These are phyloP conservation scores for Emergomyces orientalis DNA, from an alignment of 2,329 filamentous ascomycete genomes.

Conservation along the genomic window DNA sequence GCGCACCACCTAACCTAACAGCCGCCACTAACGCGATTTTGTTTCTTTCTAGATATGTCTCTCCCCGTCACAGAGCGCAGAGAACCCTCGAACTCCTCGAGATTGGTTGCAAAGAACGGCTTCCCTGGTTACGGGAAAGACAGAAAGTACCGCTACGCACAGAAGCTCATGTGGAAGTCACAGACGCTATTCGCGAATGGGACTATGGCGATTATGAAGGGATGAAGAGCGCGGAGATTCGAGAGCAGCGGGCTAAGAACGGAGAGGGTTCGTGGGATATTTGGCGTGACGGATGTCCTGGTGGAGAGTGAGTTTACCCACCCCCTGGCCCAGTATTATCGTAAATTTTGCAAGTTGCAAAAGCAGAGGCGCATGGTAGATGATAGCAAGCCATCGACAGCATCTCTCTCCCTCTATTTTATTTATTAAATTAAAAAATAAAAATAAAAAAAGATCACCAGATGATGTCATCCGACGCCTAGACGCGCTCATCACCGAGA, in stretches of 20 bases:
- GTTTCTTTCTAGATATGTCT: constrained; percentile 56
- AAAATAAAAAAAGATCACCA: constrained; percentile 43
- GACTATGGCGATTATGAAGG: constrained; percentile 85
- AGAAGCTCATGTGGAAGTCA: constrained; percentile 54
- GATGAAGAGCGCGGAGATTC: constrained; percentile 62
- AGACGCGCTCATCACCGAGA: constrained; percentile 66
- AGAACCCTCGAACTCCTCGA: constrained; percentile 82
- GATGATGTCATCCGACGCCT: constrained; percentile 62
- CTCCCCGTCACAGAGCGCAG: constrained; percentile 74
- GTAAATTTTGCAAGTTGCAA: too few relatives aligned
- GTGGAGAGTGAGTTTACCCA: constrained; percentile 59
- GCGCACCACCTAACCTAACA: not conserved
- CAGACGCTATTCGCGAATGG: constrained; percentile 70
- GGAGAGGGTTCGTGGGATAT: constrained; percentile 63
- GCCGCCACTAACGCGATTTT: not conserved
- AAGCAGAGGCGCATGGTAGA: not conserved
- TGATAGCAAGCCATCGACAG: not conserved
- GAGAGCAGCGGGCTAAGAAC: constrained; percentile 45
- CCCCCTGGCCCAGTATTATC: not conserved
- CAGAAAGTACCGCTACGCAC: constrained; percentile 39
- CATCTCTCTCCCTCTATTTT: not conserved
- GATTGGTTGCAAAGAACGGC: constrained; percentile 56
- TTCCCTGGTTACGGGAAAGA: constrained; percentile 54
- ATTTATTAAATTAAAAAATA: not conserved
- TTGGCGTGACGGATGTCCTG: constrained; percentile 79